Conservation (phyloP, 257 asterid species). For the Forsythia suspensa region DNA sequence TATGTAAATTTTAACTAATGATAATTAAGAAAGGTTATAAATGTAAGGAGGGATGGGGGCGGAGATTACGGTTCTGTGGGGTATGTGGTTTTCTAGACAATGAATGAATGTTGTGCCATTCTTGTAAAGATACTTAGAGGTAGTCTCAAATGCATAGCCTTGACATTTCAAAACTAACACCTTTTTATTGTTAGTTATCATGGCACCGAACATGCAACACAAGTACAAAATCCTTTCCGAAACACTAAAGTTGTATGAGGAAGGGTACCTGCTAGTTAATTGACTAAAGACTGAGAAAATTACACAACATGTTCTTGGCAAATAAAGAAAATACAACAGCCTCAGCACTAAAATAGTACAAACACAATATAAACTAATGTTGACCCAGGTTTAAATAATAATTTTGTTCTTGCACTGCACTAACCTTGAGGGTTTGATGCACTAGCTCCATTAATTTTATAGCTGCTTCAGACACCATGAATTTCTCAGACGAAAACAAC, state of each 20-base stretch:
- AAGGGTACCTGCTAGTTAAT: background rate
- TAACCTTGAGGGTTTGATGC: constrained; percentile 82
- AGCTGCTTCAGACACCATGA: constrained; percentile 80
- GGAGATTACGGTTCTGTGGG: background rate
- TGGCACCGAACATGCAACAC: background rate
- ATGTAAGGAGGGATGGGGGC: background rate
- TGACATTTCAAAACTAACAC: background rate
- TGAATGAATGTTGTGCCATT: background rate
- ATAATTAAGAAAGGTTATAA: background rate
- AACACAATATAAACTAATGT: background rate
- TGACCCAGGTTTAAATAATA: background rate
- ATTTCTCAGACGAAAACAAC: constrained; percentile 82
- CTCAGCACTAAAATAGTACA: background rate
- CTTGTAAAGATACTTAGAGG: background rate
- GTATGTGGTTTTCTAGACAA: background rate
- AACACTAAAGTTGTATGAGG: background rate
- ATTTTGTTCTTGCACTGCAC: constrained; percentile 16
- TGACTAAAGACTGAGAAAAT: background rate
- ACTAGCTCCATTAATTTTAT: constrained; percentile 79
- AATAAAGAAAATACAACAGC: background rate
- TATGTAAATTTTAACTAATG: background rate
- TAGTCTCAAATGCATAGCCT: background rate
- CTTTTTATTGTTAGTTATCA: background rate
- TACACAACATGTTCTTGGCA: background rate
- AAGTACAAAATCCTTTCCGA: background rate